Evolutionary conservation across 306 rosid genomes (phyloP), one percentile per base, ranked within the genome.

Genomic region (Acacia confusa): DNA sequence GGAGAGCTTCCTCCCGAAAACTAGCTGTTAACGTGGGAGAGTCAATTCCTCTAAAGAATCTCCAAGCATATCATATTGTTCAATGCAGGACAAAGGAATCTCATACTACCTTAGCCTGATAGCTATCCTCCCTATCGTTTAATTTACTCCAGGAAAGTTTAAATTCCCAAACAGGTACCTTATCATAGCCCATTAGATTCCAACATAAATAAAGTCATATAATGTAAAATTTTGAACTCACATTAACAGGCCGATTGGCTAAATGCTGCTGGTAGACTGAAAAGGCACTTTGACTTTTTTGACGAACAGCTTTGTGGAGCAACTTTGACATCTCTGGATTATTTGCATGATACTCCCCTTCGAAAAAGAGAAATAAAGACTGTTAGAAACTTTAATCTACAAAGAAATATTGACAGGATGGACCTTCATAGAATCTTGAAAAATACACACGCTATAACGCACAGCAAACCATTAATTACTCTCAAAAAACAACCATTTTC

Each of bases 251-350:
- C 52, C 99, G 93, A 85, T 93, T 95, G 81, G 98, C 98, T 89
- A 95, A 89, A 88, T 95, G 94, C 87, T 95, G 99, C 91, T 95
- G 99, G 84, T 93, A 95, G 85, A 95, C 94, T 73, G 99, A 86
- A 87, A 83, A 95, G 70, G 98, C 90, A 88, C 89, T 95, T 83
- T 93, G 96, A 92, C 92, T 93, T 85, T 89, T 95, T 77, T 95
- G 98, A 70, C 99, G 99, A 85, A 95, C 98, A 84, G 99, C 99
- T 90, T 95, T 95, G 88, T 95, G 99, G 80, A 95, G 99, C 93
- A 95, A 87, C 81, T 95, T 95, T 70, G 99, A 95, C 99, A 95
- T 95, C 90, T 95, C 99, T 73, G 99, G 99, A 79, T 95, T 95
- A 88, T 95, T 95, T 83, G 97, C 98, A 89, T 95, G 99, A 88